Evolutionary conservation across 108 stramenopile species (phyloP), one percentile per base, ranked within the genome.

Genomic region (Nannochloropsis salina): DNA sequence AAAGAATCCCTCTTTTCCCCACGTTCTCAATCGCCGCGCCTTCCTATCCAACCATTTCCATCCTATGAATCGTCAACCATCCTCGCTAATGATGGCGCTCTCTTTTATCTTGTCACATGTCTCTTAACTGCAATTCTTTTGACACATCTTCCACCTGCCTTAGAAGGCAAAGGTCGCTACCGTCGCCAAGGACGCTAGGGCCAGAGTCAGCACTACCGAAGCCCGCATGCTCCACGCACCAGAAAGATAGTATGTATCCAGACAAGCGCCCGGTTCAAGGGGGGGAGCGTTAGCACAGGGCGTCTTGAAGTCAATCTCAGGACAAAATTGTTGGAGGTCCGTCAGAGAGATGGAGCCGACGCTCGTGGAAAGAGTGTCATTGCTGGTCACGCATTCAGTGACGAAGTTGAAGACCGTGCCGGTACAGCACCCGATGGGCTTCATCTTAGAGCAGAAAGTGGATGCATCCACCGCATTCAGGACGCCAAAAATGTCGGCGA

Each of bases 401-500:
- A 74, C 61, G n/a, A 74, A 74, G 61, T 74, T 74, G 61, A 74
- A 74, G 61, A 74, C 61, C 8, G 61, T 74, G 20, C 61, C 61
- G 20, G 61, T 74, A n/a, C 61, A 74, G 61, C 61, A 74, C 20
- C 61, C 61, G 61, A 74, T 74, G 61, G 61, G 61, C 61, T 74
- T 74, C 61, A 74, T 74, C 61, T 74, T 74, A n/a, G 20, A n/a
- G 61, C 61, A 74, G 61, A 74, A 74, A 6, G 61, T 74, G 6
- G 61, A 74, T 15, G 61, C 61, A 74, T 74, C 61, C 61, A 74
- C 61, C 15, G 61, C 61, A n/a, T 74, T 74, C 20, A 74, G 61
- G 20, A 74, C 61, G 20, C n/a, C 61, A 8, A 74, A 74, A 74
- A 74, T 74, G 61, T 74, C 61, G 5, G 61, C 61, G n/a, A 74